Conservation (phyloP, 2,329 filamentous ascomycete species). For the Colletotrichum sansevieriae region DNA sequence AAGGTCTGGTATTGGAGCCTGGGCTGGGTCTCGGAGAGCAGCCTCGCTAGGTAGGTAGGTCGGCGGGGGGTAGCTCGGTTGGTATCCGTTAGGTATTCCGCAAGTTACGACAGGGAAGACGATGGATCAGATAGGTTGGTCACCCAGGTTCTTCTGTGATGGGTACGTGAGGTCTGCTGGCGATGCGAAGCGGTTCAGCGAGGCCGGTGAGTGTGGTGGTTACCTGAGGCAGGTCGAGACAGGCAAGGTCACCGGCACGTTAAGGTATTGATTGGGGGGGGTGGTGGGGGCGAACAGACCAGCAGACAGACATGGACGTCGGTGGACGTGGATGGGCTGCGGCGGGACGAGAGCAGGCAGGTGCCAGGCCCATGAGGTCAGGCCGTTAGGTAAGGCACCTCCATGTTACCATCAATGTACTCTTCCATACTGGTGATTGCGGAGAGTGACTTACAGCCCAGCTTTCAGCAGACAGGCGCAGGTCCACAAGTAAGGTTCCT, state of each 20-base stretch:
- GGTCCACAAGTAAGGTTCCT: neutral
- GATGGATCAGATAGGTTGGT: constrained; percentile 10
- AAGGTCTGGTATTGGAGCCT: constrained; percentile 20
- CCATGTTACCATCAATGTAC: neutral
- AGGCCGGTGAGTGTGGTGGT: neutral
- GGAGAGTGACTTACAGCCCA: neutral
- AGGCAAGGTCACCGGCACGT: constrained; percentile 1
- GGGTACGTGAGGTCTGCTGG: constrained; percentile 28
- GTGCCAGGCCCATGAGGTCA: constrained; percentile 1
- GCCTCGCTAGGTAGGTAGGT: neutral
- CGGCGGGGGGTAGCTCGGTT: neutral
- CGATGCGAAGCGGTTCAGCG: neutral
- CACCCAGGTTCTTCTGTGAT: constrained; percentile 17
- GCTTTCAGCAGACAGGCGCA: neutral
- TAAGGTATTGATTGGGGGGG: neutral
- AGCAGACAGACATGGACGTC: constrained; percentile 3
- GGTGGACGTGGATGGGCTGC: neutral
- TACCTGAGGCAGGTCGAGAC: constrained; percentile 8
- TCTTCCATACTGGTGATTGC: neutral
- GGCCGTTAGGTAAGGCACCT: neutral
- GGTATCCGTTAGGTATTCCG: neutral
- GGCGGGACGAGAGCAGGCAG: constrained; percentile 3
- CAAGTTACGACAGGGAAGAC: neutral
- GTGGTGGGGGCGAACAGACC: neutral
- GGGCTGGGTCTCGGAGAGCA: neutral